Evolutionary conservation across 352 stramenopile species (phyloP).

Genomic region (Globisporangium irregulare): DNA sequence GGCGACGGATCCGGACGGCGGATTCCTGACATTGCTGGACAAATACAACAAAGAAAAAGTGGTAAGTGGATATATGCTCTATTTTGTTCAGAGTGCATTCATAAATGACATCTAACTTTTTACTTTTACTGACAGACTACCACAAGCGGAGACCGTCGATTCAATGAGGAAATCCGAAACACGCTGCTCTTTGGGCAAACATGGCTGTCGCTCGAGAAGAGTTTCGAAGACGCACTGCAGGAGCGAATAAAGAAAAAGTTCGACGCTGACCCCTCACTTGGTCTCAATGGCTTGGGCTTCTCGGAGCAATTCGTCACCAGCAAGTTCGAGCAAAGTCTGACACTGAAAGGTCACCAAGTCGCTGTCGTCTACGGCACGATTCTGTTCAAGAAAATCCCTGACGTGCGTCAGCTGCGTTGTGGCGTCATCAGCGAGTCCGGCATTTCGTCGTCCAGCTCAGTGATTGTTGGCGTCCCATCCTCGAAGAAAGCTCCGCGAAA

Average conservation of each 20-base stretch:
- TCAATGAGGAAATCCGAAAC: conserved; percentile 84
- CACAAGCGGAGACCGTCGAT: conserved; percentile 44
- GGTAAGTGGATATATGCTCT: conserved; percentile 20
- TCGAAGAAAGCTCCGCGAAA: conserved; percentile 68
- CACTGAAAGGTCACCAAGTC: conserved; percentile 84
- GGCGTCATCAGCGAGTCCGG: conserved; percentile 87
- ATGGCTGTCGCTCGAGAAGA: conserved; percentile 87
- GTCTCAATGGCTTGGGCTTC: conserved; percentile 56
- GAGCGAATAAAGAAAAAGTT: conserved; percentile 81
- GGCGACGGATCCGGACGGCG: conserved; percentile 76
- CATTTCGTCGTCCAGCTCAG: conserved; percentile 84
- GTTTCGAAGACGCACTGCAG: conserved; percentile 86
- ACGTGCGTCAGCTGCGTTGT: conserved; percentile 82
- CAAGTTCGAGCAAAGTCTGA: conserved; percentile 85
- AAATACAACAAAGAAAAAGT: conserved; percentile 83
- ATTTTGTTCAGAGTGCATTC: not conserved
- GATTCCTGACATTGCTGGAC: conserved; percentile 77
- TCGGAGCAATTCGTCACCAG: conserved; percentile 78
- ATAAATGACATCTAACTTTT: conserved; percentile 14
- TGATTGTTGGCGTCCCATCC: conserved; percentile 70
- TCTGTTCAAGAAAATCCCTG: conserved; percentile 86
- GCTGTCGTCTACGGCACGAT: conserved; percentile 86
- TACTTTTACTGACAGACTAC: conserved; percentile 20
- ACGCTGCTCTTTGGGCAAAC: conserved; percentile 86
- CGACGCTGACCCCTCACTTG: conserved; percentile 37